Conservation (phyloP, 1,284 basidiomycete genomes). For the Sutorius eximius region DNA sequence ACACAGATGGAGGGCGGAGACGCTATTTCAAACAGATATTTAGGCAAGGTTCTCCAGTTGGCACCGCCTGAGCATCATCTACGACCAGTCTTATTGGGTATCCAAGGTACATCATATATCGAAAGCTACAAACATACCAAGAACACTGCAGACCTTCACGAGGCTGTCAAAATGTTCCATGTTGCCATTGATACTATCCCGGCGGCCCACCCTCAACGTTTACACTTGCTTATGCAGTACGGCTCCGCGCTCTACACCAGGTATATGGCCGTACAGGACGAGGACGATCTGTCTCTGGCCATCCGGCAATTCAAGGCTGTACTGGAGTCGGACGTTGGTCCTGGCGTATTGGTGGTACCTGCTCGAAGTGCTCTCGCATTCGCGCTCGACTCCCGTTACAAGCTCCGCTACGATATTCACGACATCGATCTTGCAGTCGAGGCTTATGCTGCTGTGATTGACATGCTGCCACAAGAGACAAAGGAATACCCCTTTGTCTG, state of each 20-base stretch:
- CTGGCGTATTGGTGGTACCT: conserved; percentile 4
- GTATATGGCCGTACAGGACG: conserved; percentile 5
- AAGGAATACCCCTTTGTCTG: conserved; percentile 6
- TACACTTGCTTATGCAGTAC: conserved; percentile 6
- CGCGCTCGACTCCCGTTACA: conserved; percentile 12
- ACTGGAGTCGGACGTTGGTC: not conserved
- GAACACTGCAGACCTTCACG: conserved; percentile 16
- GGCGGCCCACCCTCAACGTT: conserved; percentile 9
- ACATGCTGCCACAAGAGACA: not conserved
- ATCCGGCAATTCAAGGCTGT: conserved; percentile 4
- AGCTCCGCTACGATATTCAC: conserved; percentile 9
- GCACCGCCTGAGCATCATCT: not conserved
- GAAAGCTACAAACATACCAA: not conserved
- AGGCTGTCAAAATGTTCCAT: conserved; percentile 6
- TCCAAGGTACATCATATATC: not conserved
- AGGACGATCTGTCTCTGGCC: conserved; percentile 15
- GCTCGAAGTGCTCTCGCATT: conserved; percentile 7
- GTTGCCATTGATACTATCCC: not conserved
- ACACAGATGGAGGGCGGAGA: not conserved
- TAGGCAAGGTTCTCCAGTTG: conserved; percentile 12
- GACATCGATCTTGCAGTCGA: conserved; percentile 13
- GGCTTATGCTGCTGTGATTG: conserved; percentile 12
- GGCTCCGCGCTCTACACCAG: conserved; percentile 6
- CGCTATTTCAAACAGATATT: not conserved
- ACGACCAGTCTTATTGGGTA: not conserved